Base-by-base conservation (phyloP, 305 asterid species). In the Striga hermonthica region DNA sequence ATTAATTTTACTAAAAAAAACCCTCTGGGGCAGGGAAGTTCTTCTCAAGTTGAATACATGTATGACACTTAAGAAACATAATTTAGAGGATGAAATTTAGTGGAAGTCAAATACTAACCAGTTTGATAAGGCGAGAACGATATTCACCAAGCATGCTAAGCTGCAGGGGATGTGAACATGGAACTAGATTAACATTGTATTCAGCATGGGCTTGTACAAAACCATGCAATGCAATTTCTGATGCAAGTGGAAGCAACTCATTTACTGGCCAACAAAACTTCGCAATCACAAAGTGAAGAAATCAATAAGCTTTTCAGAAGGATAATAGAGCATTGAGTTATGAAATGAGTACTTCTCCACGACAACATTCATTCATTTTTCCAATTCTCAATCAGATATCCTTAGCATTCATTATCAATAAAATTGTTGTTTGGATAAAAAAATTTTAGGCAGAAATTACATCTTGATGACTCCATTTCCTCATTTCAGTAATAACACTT, bases 81-180 rank as follows among this genome's bases (percentile, higher is more conserved):
- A 62, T 61, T 16, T 63, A 66, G 62, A 65, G 59, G 66, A 67
- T 39, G 36, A 64, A 49, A 49, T 64, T 7, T 65, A 43, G 71
- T 52, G 68, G 57, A 49, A 57, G 35, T 0, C 7, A 47, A 67
- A 72, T 37, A 72, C 95, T 83, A 57, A 93, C 99, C 96, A 93
- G 86, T 74, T 93, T 90, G 76, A 80, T 73, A 57, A 93, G 94
- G 73, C 97, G 94, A 61, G 84, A 65, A 10, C 95, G 94, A 73
- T 73, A 78, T 65, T 93, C 99, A 54, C 94, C 92, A 4, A 73
- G 80, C 87, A 90, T 76, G 5, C 89, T 83, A 69, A 79, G 84
- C 99, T 93, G 95, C 91, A 86, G 44, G 35, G 74, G 31, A 75
- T 45, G 40, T 38, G 61, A 66, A 74, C 48, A 36, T 5, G 60